Conservation (phyloP, 805 yeast genomes). For the Phaffomyces thermotolerans region DNA sequence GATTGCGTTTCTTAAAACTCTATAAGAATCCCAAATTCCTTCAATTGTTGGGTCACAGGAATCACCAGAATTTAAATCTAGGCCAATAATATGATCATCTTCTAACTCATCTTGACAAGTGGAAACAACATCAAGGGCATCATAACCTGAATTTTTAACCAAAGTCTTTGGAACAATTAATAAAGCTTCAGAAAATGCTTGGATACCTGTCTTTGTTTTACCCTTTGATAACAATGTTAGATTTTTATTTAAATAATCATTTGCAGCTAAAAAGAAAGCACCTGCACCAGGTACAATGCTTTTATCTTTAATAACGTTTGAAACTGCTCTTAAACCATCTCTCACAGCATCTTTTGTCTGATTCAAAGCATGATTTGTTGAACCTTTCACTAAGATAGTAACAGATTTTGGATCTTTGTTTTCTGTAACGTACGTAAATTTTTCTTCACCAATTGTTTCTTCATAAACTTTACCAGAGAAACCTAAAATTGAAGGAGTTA, state of each 20-base stretch:
- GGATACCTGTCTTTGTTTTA: conserved; percentile 80
- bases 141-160: conserved; percentile 88
- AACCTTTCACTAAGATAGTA: conserved; percentile 88
- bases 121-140: conserved; percentile 81
- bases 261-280: conserved; percentile 82
- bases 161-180: conserved; percentile 89
- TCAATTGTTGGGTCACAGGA: conserved; percentile 92
- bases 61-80: conserved; percentile 86
- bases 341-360: conserved; percentile 97
- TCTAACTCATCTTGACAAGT: conserved; percentile 83
- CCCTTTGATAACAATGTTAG: conserved; percentile 64
- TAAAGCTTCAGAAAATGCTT: conserved; percentile 90
- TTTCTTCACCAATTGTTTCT: conserved; percentile 93
- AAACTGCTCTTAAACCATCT: conserved; percentile 92
- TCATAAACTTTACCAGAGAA: conserved; percentile 87
- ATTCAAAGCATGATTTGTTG: conserved; percentile 78
- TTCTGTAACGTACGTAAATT: conserved; percentile 92
- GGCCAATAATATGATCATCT: conserved; percentile 81
- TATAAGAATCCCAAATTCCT: conserved; percentile 94
- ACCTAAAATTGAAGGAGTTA: conserved; percentile 73
- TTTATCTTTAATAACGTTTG: conserved; percentile 82
- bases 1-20: conserved; percentile 89
- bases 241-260: conserved; percentile 51
- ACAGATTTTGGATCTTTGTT: conserved; percentile 84
- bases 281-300: conserved; percentile 95